Evolutionary conservation across 2,329 filamentous ascomycete species (phyloP), one percentile per base, ranked within the genome.

Genomic region (Fusarium robinianum): DNA sequence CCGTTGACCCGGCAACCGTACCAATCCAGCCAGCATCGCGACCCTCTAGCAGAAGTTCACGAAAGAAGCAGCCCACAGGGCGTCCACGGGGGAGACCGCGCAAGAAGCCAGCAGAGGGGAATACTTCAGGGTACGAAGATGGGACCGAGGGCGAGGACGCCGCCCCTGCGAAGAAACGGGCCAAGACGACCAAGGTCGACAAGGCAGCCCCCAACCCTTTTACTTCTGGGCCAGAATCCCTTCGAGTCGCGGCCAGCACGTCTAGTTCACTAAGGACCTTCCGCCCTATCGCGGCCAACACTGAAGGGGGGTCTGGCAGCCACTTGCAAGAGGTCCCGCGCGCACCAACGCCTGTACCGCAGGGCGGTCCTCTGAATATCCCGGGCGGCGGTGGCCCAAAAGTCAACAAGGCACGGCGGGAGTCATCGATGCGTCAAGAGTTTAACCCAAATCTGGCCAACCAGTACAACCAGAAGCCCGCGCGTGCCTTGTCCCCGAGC

Each of bases 241-340:
- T 97, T 17, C 81, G 91, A 34, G 90, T 96, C n/a, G 85, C 88
- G 48, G 92, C 92, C 32, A 95, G 90, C 64, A 95, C 88, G 11
- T 87, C 91, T 30, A 89, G 90, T 27, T 96, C 91, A 5, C 77
- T 97, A 46, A 87, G 92, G 29, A 85, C 85, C 33, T 87, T 96
- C 66, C 81, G 90, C 30, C 92, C 92, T 4, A 78, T 88, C 43
- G 75, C 78, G 21, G 71, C 77, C 16, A 74, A 71, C 3, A 70
- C 68, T 17, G 75, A 76, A 12, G 64, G 67, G 4, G 63, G 72
- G 4, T 49, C 63, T 19, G 71, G 68, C 22, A 76, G 66, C 33
- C 81, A 88, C 57, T 68, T 87, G 5, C 85, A 90, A 55, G 84
- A 88, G 54, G 69, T 84, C n/a, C 87, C 87, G 23, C 79, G 88